A percentile compares a stretch with the other conserved stretches of the same genome.
These are phyloP conservation scores for Scheffersomyces spartinae DNA, from an alignment of 805 yeast genomes.

Conservation along the genomic window DNA sequence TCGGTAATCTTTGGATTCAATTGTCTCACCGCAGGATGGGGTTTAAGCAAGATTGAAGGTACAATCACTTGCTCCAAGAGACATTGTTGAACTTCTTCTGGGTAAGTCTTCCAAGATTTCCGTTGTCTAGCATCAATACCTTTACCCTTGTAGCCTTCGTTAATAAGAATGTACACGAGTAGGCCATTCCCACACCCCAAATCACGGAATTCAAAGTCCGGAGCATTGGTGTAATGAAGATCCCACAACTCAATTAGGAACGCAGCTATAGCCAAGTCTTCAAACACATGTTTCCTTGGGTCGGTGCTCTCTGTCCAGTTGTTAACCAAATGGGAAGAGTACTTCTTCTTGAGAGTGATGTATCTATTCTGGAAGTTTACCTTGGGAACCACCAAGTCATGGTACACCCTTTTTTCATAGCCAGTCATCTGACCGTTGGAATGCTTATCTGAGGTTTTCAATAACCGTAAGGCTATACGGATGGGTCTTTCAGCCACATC, in stretches of 20 bases:
- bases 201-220: conserved; percentile 64
- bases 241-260: conserved; percentile 83
- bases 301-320: conserved; percentile 92
- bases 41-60: conserved; percentile 63
- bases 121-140: conserved; percentile 88
- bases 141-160: conserved; percentile 72
- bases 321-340: conserved; percentile 63
- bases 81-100: conserved; percentile 44
- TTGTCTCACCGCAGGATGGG: conserved; percentile 50
- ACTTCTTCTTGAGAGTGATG: conserved; percentile 67
- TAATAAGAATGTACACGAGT: conserved; percentile 57
- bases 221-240: conserved; percentile 30
- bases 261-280: conserved; percentile 92
- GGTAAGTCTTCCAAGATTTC: conserved; percentile 77
- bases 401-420: conserved; percentile 78
- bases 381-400: conserved; percentile 77
- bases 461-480: conserved; percentile 70
- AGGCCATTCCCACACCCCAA: conserved; percentile 94
- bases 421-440: conserved; percentile 77
- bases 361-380: conserved; percentile 76
- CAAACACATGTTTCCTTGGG: conserved; percentile 92
- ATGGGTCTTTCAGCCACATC: conserved; percentile 49
- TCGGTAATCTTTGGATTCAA: conserved; percentile 43
- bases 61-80: conserved; percentile 70
- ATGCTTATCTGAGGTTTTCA: conserved; percentile 75